phyloP scores from a whole-genome alignment of 257 asterid genomes.

The Phtheirospermum japonicum region DNA sequence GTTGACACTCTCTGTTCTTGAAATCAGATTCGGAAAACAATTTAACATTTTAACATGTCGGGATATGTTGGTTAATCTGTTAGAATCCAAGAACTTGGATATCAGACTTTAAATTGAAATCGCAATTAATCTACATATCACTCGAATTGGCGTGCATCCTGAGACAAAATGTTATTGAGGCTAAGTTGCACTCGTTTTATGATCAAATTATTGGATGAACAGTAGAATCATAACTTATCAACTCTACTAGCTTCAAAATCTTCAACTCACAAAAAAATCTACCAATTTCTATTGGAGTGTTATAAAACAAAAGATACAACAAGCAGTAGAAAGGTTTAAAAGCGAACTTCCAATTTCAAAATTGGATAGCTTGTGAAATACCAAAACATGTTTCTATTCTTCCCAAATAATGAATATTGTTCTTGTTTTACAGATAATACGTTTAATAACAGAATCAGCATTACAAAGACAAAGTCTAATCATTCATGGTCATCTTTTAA shows the following conservation, averaged over 20 bases:
- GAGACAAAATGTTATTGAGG: too few relatives aligned
- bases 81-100: too few relatives aligned
- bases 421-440: not conserved
- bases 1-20: too few relatives aligned
- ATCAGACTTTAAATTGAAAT: too few relatives aligned
- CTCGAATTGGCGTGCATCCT: too few relatives aligned
- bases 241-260: conserved; percentile 5
- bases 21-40: too few relatives aligned
- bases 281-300: too few relatives aligned
- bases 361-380: not conserved
- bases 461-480: conserved; percentile 8
- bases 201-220: conserved; percentile 11
- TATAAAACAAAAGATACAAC: conserved; percentile 7
- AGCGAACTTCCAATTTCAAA: not conserved
- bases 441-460: not conserved
- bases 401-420: not conserved
- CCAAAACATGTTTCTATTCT: not conserved
- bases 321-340: not conserved
- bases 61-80: too few relatives aligned
- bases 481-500: conserved; percentile 12
- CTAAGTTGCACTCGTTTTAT: too few relatives aligned
- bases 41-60: too few relatives aligned
- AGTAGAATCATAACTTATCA: not conserved
- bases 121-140: too few relatives aligned
- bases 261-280: conserved; percentile 10